These are phyloP conservation scores for Setaria viridis DNA, from an alignment of 202 grass and related monocot genomes.

Conservation along the genomic window DNA sequence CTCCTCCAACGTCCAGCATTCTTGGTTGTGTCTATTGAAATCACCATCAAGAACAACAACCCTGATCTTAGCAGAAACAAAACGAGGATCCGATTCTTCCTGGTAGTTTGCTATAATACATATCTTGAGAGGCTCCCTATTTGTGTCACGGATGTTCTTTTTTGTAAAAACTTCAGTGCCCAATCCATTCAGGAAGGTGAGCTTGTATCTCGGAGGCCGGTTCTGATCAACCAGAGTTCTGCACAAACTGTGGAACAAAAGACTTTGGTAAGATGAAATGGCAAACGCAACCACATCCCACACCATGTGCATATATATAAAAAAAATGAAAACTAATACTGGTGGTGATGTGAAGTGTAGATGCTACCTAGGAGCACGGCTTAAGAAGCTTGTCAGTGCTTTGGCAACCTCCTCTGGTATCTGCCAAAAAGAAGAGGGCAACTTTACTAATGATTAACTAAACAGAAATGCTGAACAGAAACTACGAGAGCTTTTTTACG, in stretches of 20 bases:
- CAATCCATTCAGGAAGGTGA: slow-evolving; percentile 39
- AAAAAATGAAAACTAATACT: background rate
- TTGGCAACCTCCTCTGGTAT: slow-evolving; percentile 45
- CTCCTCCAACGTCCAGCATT: slow-evolving; percentile 20
- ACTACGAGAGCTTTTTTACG: background rate
- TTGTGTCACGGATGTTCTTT: background rate
- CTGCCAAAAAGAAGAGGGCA: slow-evolving; percentile 27
- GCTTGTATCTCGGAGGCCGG: slow-evolving; percentile 28
- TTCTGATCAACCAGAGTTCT: slow-evolving; percentile 36
- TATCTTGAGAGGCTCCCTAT: slow-evolving; percentile 49
- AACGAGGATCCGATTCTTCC: background rate
- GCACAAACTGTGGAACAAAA: slow-evolving; percentile 12
- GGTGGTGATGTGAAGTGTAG: background rate
- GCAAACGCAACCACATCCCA: background rate
- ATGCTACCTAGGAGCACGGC: slow-evolving; percentile 48
- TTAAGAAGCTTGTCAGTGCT: slow-evolving; percentile 48
- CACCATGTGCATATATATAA: background rate
- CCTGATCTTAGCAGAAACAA: slow-evolving; percentile 55
- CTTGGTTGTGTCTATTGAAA: slow-evolving; percentile 7
- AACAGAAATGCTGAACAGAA: background rate
- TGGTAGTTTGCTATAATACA: background rate
- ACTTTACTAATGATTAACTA: background rate
- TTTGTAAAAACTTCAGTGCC: slow-evolving; percentile 43
- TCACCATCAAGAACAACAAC: slow-evolving; percentile 53
- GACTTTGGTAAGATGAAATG: background rate